Evolutionary conservation across 176 grass and related monocot species (phyloP).

Genomic region (Phoenix dactylifera): DNA sequence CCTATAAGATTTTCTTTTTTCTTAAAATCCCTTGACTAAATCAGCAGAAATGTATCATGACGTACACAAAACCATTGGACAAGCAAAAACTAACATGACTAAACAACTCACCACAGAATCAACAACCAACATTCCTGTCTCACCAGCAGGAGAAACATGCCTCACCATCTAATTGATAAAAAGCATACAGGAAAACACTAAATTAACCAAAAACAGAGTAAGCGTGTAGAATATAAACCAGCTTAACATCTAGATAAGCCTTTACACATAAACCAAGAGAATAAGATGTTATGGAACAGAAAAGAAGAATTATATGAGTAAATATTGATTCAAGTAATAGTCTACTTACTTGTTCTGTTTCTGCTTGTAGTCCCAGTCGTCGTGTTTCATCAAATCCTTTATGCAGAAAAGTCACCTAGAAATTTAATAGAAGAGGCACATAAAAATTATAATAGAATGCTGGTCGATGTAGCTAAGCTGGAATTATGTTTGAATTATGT

Average conservation of each 20-base stretch:
- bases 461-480: no score
- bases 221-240: background rate
- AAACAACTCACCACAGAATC: constrained; percentile 86
- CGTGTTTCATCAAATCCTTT: constrained; percentile 98
- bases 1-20: constrained; percentile 35
- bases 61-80: no score
- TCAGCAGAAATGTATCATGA: background rate
- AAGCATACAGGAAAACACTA: constrained; percentile 3
- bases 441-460: no score
- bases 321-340: background rate
- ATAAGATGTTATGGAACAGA: no score
- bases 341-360: constrained; percentile 72
- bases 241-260: no score
- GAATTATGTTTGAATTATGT: no score
- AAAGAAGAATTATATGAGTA: no score
- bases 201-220: background rate
- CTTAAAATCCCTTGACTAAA: constrained; percentile 20
- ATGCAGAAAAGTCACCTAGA: constrained; percentile 85
- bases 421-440: background rate
- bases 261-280: no score
- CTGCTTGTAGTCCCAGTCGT: constrained; percentile 77
- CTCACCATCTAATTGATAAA: constrained; percentile 59
- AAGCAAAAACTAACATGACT: no score
- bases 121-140: constrained; percentile 97
- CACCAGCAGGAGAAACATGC: constrained; percentile 54